A percentile compares a stretch with the other conserved stretches of the same genome.
These are phyloP conservation scores for Emericellopsis atlantica DNA, from an alignment of 2,329 filamentous ascomycete genomes.

Conservation along the genomic window DNA sequence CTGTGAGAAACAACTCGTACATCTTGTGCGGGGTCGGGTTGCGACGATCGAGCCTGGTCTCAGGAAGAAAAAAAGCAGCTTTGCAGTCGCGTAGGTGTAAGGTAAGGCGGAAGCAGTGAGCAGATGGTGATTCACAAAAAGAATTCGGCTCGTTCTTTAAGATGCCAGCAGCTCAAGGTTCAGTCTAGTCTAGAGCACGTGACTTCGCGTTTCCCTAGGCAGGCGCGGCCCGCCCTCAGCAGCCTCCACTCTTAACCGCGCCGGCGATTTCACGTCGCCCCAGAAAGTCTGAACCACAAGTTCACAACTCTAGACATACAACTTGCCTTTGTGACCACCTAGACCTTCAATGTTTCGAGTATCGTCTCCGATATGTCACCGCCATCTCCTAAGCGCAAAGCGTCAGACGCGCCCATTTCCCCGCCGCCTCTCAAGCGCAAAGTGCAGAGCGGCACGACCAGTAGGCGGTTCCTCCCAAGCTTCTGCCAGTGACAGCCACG, in stretches of 20 bases:
- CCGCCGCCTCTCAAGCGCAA: conserved; percentile 41
- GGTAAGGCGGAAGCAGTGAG: too few species aligned
- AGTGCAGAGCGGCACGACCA: conserved; percentile 36
- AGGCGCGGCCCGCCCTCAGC: not conserved
- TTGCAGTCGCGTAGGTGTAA: too few species aligned
- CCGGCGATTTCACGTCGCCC: not conserved
- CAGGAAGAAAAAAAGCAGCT: too few species aligned
- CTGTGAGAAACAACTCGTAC: conserved; percentile 48
- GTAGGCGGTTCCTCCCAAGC: conserved; percentile 15
- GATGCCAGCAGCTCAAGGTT: not conserved
- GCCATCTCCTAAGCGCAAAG: conserved; percentile 19
- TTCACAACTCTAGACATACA: not conserved
- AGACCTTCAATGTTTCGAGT: not conserved
- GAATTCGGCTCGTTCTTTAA: not conserved
- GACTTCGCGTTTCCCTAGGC: conserved; percentile 13
- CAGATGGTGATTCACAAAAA: too few species aligned
- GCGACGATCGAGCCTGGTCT: too few species aligned
- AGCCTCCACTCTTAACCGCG: not conserved
- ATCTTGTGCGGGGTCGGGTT: conserved; percentile 16
- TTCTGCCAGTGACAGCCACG: not conserved
- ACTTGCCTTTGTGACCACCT: not conserved
- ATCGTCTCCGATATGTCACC: conserved; percentile 11
- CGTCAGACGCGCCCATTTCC: conserved; percentile 30
- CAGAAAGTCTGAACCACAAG: not conserved
- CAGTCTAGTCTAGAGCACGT: conserved; percentile 10